Base-by-base conservation (phyloP, 2,329 filamentous ascomycete genomes). In the Cladophialophora chaetospira region DNA sequence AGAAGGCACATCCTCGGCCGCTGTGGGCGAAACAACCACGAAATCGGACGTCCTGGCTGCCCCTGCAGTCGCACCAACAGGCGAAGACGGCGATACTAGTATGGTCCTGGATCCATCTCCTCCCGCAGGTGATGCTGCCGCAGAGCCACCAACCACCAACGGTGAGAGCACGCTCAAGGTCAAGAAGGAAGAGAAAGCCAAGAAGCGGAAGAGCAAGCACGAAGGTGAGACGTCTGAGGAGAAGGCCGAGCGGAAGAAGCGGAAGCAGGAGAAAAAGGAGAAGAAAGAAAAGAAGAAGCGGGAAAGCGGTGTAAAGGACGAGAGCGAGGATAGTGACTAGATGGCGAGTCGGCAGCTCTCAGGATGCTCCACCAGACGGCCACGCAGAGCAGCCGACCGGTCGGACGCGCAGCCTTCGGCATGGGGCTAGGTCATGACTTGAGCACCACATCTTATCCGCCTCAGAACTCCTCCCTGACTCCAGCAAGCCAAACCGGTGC, bases 151-250 rank as follows among this genome's bases (percentile, higher is more conserved):
- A 70, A 48, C 55, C 13, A 69, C 71, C 31, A 69, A 72, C 36
- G 67, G 75, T 26, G 69, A 73, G 5, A 69, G 72, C 5, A 62
- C 74, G 31, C 62, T 69, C 21, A 67, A 71, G 45, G 72, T 72
- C 46, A 72, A 79, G 21, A 77, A 75, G 44, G 76, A 78, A 36
- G 77, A 76, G 67, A 63, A 65, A 35, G 55, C 60, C 13, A 80
- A 82, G 71, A 82, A 81, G 74, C 75, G 66, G 73, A 79, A 69
- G 81, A 81, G 53, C 23, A 81, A 83, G 49, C 81, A 83, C 66
- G 82, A 85, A 49, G 76, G 77, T 67, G 75, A 88, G 65, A 79
- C 72, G 25, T 65, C 71, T 44, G 77, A 76, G 66, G 76, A 75
- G 70, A 73, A 69, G 58, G 75, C 73, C 40, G 78, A 79, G 66